phyloP scores from a whole-genome alignment of 305 asterid genomes.

The Euphrasia arctica region DNA sequence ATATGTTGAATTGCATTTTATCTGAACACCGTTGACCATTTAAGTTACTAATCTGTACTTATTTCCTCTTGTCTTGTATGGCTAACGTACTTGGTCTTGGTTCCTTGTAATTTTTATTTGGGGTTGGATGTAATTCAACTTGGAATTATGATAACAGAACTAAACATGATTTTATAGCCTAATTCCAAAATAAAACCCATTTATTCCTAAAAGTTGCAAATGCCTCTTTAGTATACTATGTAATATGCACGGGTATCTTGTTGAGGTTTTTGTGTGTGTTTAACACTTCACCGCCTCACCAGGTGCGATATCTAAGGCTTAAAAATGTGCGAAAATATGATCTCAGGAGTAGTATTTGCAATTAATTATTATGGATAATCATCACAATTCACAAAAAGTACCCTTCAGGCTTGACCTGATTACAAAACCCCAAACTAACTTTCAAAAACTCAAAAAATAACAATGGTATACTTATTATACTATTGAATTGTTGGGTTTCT shows the following conservation, averaged over 20 bases:
- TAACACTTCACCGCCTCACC: background rate
- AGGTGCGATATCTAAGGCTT: background rate
- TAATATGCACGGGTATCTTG: background rate
- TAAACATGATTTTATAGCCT: background rate
- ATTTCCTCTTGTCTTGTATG: background rate
- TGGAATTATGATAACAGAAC: background rate
- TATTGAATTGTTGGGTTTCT: no score
- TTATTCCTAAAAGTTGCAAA: background rate
- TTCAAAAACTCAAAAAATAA: background rate
- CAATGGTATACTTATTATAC: no score
- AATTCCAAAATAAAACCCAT: background rate
- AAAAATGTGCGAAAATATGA: background rate
- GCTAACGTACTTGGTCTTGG: background rate
- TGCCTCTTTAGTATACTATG: background rate
- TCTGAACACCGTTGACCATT: slow-evolving; percentile 3
- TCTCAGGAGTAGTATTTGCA: background rate
- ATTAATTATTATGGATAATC: background rate
- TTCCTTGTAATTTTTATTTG: slow-evolving; percentile 3
- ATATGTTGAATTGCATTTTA: slow-evolving; percentile 14
- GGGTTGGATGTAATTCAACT: background rate
- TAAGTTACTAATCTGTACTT: slow-evolving; percentile 19
- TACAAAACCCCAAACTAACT: background rate
- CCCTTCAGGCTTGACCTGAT: background rate
- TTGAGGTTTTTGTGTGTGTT: background rate
- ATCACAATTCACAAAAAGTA: background rate